Evolutionary conservation across 352 stramenopile genomes (phyloP), one percentile per base, ranked within the genome.

Genomic region (Hyaloperonospora brassicae): DNA sequence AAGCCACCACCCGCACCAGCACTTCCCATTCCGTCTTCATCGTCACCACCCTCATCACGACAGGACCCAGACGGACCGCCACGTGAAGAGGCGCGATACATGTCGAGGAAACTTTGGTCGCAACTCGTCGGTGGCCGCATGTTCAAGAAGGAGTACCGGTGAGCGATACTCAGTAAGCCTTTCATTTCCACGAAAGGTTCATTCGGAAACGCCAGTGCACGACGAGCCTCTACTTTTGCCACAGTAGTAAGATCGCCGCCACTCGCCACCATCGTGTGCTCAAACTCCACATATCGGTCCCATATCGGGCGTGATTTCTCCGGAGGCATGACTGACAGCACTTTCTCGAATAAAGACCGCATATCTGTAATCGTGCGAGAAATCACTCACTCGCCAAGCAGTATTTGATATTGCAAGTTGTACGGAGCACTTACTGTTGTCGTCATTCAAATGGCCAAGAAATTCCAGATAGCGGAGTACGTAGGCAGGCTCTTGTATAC

Each of bases 381-480:
- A 30, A 30, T 13, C 13, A 52, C 3, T 25, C 30, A 42, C 14
- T 17, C n/a, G 34, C 54, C 47, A 63, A 34, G 41, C 3, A 17
- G 17, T 17, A 17, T 17, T 17, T 17, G 17, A 17, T 34, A 7
- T 10, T n/a, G 1, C n/a, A 36, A 47, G 11, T 10, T 46, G 0
- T 17, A 5, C 13, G 7, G 47, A 23, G 11, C 30, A 77, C 80
- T 55, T 68, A 95, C 82, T 95, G 61, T 93, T 95, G 65, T 95
- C 84, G 56, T 95, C 84, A 55, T 95, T 93, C 36, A 90, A 65
- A 47, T 95, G 84, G 1, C 79, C 64, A 9, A 95, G 72, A 47
- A 95, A 93, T 51, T 93, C 82, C 13, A 95, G 57, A 52, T 95
- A 95, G 57, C 80, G 89, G 31, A 92, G 39, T 31, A 92, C 79